These are phyloP conservation scores for Cucurbita maxima DNA, from an alignment of 306 rosid genomes.

Conservation along the genomic window DNA sequence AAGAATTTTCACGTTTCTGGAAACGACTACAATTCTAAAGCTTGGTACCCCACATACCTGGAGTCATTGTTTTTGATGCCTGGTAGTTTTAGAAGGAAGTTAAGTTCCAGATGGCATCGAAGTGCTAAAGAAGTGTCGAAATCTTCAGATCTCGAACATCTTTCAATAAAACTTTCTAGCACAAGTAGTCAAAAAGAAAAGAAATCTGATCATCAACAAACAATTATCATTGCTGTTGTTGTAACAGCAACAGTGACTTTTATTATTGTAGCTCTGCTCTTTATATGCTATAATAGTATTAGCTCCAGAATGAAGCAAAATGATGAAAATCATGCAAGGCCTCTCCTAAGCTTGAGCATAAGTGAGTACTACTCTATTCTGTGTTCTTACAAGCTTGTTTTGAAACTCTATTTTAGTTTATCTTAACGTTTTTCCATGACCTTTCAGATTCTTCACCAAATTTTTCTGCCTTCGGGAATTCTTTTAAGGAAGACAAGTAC, in stretches of 20 bases:
- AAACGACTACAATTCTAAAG: slow-evolving; percentile 36
- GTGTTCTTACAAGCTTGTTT: slow-evolving; percentile 5
- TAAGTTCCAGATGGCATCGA: slow-evolving; percentile 21
- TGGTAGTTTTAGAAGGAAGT: slow-evolving; percentile 39
- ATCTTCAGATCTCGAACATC: not conserved
- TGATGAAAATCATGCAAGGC: slow-evolving; percentile 78
- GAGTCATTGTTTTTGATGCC: slow-evolving; percentile 24
- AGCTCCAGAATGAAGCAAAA: slow-evolving; percentile 24
- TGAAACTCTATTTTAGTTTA: not conserved
- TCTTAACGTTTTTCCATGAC: not conserved
- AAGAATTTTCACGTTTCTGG: slow-evolving; percentile 28
- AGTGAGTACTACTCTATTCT: slow-evolving; percentile 43
- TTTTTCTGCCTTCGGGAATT: slow-evolving; percentile 13
- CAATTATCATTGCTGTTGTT: slow-evolving; percentile 27
- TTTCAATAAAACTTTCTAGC: slow-evolving; percentile 13
- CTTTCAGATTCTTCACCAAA: slow-evolving; percentile 45
- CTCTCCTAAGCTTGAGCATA: slow-evolving; percentile 67
- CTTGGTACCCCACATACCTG: slow-evolving; percentile 22
- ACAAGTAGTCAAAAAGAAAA: slow-evolving; percentile 12
- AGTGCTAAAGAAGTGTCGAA: slow-evolving; percentile 13
- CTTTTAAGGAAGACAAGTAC: slow-evolving; percentile 38
- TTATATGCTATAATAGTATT: slow-evolving; percentile 32
- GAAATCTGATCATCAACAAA: slow-evolving; percentile 5
- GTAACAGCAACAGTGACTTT: slow-evolving; percentile 48
- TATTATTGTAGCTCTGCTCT: slow-evolving; percentile 35